Base-by-base conservation (phyloP, 2,329 filamentous ascomycete genomes). In the Pseudogymnoascus sp. region DNA sequence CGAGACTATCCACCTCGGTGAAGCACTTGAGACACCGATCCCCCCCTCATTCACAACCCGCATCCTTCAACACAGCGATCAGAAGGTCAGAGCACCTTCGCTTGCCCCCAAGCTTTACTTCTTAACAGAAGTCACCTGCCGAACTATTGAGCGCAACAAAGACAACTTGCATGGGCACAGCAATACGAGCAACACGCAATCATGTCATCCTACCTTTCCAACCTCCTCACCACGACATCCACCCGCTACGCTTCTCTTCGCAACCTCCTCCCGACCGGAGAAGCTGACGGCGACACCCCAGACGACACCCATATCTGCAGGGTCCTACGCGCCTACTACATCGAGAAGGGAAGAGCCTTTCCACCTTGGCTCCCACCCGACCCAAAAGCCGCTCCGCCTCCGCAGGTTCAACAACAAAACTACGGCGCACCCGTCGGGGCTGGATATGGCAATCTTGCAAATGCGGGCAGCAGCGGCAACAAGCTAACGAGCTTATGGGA, bases 241-340 rank as follows among this genome's bases (percentile, higher is more conserved):
- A 85, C 84, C 56, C 83, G 85, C 70, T 84, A 88, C 73, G 84
- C 82, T 68, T 74, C 72, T 6, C 82, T 84, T 69, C 81, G 87
- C 62, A 87, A 87, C 65, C 85, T 91, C 66, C 85, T 92, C 67
- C 84, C 90, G 62, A 77, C 82, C 67, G 79, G 80, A 73, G 86
- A 89, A 68, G 79, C 81, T 69, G 86, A 88, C 75, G 87, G 87
- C 75, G 86, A 89, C 72, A 88, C 85, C 66, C 84, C 95, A 76
- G 92, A 97, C 78, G 91, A 96, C 78, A 95, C 92, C 2, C 92
- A 97, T 78, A 89, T 97, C 71, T 95, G 91, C 77, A 90, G 94
- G 70, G 92, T 96, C 37, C 85, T 99, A 25, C 89, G 94, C 70
- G 88, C 86, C 70, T 96, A 97, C 82, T 97, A 99, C 80, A 84